Conservation (phyloP, 2,329 filamentous ascomycete genomes). For the Fusarium bulbicola region DNA sequence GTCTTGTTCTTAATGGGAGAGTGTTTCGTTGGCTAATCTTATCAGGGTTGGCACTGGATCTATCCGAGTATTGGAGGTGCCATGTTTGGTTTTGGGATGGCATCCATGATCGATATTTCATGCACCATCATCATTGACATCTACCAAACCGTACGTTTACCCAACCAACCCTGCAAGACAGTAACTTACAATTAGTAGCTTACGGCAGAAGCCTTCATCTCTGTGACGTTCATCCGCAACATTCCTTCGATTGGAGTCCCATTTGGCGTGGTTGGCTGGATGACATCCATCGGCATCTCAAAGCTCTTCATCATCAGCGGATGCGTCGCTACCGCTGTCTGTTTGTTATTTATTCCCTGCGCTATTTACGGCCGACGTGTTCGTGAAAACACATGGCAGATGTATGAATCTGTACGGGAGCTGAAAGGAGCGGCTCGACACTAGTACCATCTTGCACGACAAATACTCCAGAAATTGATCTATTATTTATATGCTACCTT, state of each 20-base stretch:
- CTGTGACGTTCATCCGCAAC: conserved; percentile 46
- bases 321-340: conserved; percentile 34
- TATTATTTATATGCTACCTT: neutral
- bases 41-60: conserved; percentile 54
- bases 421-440: neutral
- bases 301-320: conserved; percentile 43
- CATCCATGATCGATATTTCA: conserved; percentile 48
- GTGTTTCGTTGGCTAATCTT: neutral
- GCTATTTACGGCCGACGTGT: conserved; percentile 40
- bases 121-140: conserved; percentile 49
- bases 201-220: conserved; percentile 43
- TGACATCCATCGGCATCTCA: conserved; percentile 41
- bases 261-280: conserved; percentile 44
- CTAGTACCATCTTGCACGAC: neutral
- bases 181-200: neutral
- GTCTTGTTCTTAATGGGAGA: neutral
- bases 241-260: conserved; percentile 41
- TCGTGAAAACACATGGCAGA: conserved; percentile 19
- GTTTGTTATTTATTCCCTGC: conserved; percentile 39
- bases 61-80: conserved; percentile 49
- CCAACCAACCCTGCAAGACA: fast-evolving
- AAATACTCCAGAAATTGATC: neutral
- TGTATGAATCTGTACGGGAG: neutral
- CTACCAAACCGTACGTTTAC: conserved; percentile 37
- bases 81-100: conserved; percentile 50